These are phyloP conservation scores for Pseudopediastrum boryanum DNA, from an alignment of 139 green algal genomes.

Conservation along the genomic window DNA sequence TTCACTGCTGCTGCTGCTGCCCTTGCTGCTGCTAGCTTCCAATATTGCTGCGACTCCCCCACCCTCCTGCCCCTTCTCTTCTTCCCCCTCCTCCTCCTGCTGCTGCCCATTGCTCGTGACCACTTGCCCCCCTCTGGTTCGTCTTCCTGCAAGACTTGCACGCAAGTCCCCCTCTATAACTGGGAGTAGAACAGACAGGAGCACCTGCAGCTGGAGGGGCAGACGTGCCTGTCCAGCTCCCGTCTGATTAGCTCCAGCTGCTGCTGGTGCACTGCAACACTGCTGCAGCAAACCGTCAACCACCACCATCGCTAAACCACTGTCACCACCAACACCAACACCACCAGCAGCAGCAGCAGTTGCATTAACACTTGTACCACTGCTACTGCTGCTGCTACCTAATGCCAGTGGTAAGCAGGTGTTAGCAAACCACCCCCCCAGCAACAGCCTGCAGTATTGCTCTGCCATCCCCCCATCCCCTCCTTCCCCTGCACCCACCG, in stretches of 20 bases:
- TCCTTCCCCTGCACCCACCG: neutral
- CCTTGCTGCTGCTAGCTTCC: neutral
- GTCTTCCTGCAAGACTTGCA: too few species aligned
- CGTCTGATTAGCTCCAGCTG: slow-evolving; percentile 12
- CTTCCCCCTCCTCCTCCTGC: slow-evolving; percentile 16
- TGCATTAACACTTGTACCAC: neutral
- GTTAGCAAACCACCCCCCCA: neutral
- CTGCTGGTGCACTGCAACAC: neutral
- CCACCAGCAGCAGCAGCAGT: neutral
- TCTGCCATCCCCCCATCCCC: neutral
- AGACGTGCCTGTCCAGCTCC: neutral
- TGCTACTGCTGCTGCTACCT: slow-evolving; percentile 12
- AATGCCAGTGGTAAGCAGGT: neutral
- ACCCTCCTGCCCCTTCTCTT: slow-evolving; percentile 1
- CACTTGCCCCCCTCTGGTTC: neutral
- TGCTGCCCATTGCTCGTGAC: neutral
- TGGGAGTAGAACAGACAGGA: neutral
- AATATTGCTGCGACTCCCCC: slow-evolving; percentile 3
- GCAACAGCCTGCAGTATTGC: slow-evolving; percentile 7
- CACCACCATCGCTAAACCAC: too few species aligned
- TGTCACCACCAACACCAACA: too few species aligned
- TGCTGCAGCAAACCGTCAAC: too few species aligned
- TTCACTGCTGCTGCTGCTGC: slow-evolving; percentile 25
- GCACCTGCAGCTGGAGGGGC: slow-evolving; percentile 18
- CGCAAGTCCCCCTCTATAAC: neutral